Evolutionary conservation across 2,329 filamentous ascomycete genomes (phyloP).

Genomic region (Calycina marina): DNA sequence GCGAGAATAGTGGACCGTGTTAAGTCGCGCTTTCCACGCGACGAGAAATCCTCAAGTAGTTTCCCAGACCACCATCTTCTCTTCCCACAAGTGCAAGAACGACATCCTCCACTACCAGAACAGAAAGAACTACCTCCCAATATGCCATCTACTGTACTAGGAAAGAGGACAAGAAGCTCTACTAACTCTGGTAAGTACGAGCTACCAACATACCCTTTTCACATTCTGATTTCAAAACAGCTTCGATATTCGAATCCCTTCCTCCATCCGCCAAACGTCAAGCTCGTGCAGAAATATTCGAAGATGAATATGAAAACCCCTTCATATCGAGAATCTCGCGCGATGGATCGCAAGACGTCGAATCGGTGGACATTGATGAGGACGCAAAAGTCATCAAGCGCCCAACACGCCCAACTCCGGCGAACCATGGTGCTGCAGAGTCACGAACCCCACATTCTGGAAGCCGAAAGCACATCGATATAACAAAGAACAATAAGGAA

Average conservation of each 20-base stretch:
- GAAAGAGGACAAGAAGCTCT: conserved; percentile 31
- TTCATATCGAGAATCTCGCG: conserved; percentile 26
- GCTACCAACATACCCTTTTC: no score
- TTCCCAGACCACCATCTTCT: conserved; percentile 3
- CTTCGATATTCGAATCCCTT: conserved; percentile 12
- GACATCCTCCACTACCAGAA: no score
- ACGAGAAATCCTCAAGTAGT: no score
- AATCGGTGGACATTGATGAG: conserved; percentile 30
- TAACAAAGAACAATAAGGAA: conserved; percentile 16
- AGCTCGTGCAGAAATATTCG: conserved; percentile 28
- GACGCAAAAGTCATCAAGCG: conserved; percentile 13
- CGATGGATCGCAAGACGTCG: conserved; percentile 23
- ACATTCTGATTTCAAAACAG: conserved; percentile 7
- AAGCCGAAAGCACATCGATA: background rate
- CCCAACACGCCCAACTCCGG: conserved; percentile 25
- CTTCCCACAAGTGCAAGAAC: conserved; percentile 6
- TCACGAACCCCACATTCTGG: conserved; percentile 28
- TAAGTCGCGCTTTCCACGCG: no score
- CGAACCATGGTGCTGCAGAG: conserved; percentile 32
- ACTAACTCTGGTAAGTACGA: conserved; percentile 24
- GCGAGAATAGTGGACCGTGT: no score
- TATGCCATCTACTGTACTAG: conserved; percentile 27
- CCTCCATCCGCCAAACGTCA: conserved; percentile 30
- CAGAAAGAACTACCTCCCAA: no score
- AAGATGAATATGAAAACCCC: conserved; percentile 56